Base-by-base conservation (phyloP, 495 filamentous ascomycete species). In the Penicillium bovifimosum region DNA sequence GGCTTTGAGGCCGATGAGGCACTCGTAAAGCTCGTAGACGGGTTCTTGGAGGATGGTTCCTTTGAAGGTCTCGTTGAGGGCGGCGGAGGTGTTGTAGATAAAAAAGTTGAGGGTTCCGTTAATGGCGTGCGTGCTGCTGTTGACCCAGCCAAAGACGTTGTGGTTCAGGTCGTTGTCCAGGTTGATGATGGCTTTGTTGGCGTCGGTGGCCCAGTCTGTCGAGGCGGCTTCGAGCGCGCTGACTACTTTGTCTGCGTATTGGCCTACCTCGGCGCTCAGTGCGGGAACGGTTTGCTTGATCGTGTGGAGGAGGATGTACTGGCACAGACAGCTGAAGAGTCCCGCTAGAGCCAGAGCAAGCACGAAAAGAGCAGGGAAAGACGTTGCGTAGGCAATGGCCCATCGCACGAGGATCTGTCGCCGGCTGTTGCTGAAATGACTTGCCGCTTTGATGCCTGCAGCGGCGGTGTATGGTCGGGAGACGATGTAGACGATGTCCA, bases 401-500 rank as follows among this genome's bases (percentile, higher is more conserved):
- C 93, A 98, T 27, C 93, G 83, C 2, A 83, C 77, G 9, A 95
- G 71, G 14, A 85, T 79, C 58, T 88, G 85, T 26, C 80, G 77
- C 52, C 84, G 86, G 35, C 77, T 78, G 42, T 80, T 80, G 51
- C 75, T 80, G 68, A 92, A 86, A n/a, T 71, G 73, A 11, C 76
- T 75, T n/a, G 90, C 84, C 11, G 86, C 59, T 70, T 81, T 85
- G 62, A 96, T 80, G 27, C 93, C 93, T 6, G 76, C 61, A 6
- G 78, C 76, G 1, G 86, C 77, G 0, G 88, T 86, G 53, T 84
- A 80, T 6, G 92, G 90, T 4, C 88, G 78, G 16, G 90, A 95
- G 13, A 84, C 82, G 41, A 96, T 87, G 63, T 96, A 92, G 42
- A 96, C 80, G 16, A 92, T 84, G 64, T 97, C 95, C 78, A 96